Conservation (phyloP, 495 filamentous ascomycete species). For the Aspergillus ellipticus region DNA sequence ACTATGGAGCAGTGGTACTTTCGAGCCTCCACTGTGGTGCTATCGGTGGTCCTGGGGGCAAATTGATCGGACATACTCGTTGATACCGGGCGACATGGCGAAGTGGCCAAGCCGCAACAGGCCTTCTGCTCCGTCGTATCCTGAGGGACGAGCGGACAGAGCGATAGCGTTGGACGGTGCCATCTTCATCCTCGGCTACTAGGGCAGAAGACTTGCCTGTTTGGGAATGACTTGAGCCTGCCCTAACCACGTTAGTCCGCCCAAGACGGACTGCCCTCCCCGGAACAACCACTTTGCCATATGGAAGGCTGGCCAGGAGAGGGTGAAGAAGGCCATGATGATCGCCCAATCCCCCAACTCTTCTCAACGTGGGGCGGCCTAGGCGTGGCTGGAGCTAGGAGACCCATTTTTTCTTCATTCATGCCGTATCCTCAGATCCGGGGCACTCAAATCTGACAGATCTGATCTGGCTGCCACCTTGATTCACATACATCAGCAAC, state of each 20-base stretch:
- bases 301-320: background rate
- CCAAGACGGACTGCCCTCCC: background rate
- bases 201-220: background rate
- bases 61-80: background rate
- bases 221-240: background rate
- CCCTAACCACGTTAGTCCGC: background rate
- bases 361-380: conserved; percentile 22
- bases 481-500: background rate
- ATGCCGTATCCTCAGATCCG: conserved; percentile 15
- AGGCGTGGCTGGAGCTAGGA: conserved; percentile 8
- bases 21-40: conserved; percentile 9
- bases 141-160: background rate
- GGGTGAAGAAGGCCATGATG: background rate
- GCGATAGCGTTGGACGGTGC: background rate
- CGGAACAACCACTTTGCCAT: background rate
- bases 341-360: background rate
- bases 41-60: conserved; percentile 2
- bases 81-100: background rate
- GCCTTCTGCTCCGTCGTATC: background rate
- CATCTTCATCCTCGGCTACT: background rate
- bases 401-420: conserved; percentile 19
- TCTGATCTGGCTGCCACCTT: conserved; percentile 19
- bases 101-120: background rate
- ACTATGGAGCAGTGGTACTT: conserved; percentile 6
- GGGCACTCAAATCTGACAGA: conserved; percentile 39